Conservation (phyloP, 352 stramenopile genomes). For the Globisporangium spiculum region DNA sequence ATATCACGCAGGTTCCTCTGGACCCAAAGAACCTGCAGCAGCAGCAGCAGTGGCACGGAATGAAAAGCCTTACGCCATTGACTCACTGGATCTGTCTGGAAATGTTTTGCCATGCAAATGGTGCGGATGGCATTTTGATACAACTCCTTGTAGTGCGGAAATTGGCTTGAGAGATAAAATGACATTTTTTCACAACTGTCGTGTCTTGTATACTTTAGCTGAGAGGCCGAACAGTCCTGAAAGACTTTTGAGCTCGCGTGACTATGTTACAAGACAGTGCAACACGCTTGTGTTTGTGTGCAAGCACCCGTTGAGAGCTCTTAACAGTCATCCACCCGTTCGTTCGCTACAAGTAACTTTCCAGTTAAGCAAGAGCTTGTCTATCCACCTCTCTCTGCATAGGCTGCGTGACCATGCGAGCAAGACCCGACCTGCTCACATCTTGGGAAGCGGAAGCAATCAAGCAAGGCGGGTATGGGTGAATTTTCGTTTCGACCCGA, state of each 20-base stretch:
- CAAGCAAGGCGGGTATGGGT: neutral
- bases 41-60: neutral
- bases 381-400: neutral
- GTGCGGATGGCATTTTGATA: neutral
- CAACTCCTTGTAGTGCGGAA: neutral
- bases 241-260: neutral
- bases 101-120: neutral
- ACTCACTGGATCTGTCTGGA: neutral
- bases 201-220: neutral
- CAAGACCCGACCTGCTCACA: neutral
- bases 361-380: neutral
- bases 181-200: neutral
- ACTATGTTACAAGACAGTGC: constrained; percentile 11
- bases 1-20: neutral
- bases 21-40: neutral
- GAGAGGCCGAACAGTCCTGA: neutral
- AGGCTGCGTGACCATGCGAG: neutral
- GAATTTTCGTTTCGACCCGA: neutral
- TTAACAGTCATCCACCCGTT: neutral
- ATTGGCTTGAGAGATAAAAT: neutral
- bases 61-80: neutral
- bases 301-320: neutral
- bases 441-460: neutral
- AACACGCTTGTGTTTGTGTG: neutral
- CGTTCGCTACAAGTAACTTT: neutral